Evolutionary conservation across 1,284 basidiomycete species (phyloP).

Genomic region (Pseudozyma pruni): DNA sequence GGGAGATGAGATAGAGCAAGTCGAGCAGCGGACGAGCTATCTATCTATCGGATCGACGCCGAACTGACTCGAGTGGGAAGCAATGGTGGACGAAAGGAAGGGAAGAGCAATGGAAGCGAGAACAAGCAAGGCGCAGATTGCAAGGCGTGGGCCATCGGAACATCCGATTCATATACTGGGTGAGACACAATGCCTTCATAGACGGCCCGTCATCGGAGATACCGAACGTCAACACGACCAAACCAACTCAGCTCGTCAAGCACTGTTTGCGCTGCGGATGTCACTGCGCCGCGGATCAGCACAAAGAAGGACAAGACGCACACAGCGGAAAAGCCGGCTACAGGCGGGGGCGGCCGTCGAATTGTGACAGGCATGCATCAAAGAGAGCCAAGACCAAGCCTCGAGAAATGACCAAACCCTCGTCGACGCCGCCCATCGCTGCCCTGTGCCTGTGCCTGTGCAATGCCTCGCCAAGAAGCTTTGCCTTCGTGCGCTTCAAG

Average conservation of each 20-base stretch:
- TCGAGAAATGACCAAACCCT: neutral
- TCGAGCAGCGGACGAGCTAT: neutral
- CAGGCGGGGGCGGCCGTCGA: too few species aligned
- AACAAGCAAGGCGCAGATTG: too few species aligned
- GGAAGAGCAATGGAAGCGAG: too few species aligned
- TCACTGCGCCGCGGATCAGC: too few species aligned
- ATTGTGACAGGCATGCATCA: too few species aligned
- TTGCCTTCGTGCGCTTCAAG: too few species aligned
- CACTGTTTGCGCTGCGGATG: too few species aligned
- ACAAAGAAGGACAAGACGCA: neutral
- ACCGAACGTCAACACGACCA: neutral
- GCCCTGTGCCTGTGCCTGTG: neutral
- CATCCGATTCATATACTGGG: neutral
- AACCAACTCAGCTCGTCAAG: too few species aligned
- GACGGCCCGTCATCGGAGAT: neutral
- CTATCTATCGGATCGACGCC: too few species aligned
- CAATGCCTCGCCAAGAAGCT: neutral
- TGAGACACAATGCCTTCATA: neutral
- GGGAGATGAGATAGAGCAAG: neutral
- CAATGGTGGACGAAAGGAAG: too few species aligned
- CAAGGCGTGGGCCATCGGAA: neutral
- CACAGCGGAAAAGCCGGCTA: neutral
- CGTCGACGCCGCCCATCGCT: neutral
- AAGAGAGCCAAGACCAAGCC: neutral
- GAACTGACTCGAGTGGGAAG: too few species aligned